These are phyloP conservation scores for Sanghuangporus baumii DNA, from an alignment of 1,284 basidiomycete genomes.

Conservation along the genomic window DNA sequence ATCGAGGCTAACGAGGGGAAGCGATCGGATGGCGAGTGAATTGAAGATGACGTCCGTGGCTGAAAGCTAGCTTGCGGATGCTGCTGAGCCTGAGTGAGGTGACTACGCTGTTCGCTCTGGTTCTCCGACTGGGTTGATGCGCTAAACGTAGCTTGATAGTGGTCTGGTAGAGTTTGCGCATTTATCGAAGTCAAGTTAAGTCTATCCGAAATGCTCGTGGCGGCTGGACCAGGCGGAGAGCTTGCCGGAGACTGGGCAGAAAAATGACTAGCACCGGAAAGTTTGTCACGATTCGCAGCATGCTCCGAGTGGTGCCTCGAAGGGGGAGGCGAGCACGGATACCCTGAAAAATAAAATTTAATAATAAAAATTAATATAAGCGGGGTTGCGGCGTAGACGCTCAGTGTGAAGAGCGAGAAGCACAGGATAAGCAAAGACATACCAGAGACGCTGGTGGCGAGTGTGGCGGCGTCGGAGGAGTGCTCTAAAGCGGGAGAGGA, in stretches of 20 bases:
- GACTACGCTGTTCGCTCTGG: neutral
- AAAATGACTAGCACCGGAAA: constrained; percentile 13
- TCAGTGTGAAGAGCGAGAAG: neutral
- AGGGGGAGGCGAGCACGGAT: constrained; percentile 19
- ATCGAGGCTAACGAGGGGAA: constrained; percentile 13
- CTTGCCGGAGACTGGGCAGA: constrained; percentile 7
- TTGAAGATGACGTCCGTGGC: constrained; percentile 9
- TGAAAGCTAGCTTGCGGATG: constrained; percentile 1
- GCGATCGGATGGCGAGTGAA: constrained; percentile 15
- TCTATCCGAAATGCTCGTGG: constrained; percentile 7
- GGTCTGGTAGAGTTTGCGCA: constrained; percentile 5
- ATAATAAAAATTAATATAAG: neutral
- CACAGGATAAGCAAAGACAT: neutral
- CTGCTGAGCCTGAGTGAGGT: constrained; percentile 2
- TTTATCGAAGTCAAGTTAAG: constrained; percentile 8
- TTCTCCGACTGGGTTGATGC: neutral
- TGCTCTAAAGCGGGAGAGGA: constrained; percentile 5
- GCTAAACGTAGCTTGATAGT: constrained; percentile 6
- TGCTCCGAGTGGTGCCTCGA: constrained; percentile 17
- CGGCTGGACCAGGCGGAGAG: constrained; percentile 7
- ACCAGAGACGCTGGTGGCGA: constrained; percentile 15
- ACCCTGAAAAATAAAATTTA: constrained; percentile 2
- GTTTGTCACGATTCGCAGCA: constrained; percentile 3
- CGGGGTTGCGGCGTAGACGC: neutral
- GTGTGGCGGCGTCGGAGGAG: constrained; percentile 14